Evolutionary conservation across 768 basidiomycete species (phyloP), one percentile per base, ranked within the genome.

Genomic region (Fomitopsis serialis): DNA sequence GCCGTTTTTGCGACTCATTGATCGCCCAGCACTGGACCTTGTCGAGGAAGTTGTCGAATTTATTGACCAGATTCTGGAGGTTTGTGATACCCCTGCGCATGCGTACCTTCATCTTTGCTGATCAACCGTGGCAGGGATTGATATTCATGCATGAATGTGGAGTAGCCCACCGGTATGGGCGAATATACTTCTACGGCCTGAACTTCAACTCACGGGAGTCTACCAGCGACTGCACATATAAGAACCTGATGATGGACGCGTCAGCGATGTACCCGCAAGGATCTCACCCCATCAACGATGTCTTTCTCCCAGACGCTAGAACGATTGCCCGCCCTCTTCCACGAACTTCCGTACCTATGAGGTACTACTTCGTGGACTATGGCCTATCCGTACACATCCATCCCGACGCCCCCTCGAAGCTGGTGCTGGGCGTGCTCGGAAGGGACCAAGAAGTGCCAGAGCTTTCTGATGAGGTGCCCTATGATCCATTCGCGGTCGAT

Each of bases 401-500:
- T 2, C 44, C 44, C 32, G 21, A 50, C 11, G 49, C 22, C 2
- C 29, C 9, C 21, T 36, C 10, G n/a, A 54, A 37, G 22, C 40
- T 61, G 0, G 63, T 55, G 1, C 42, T 45, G 3, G 66, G 64
- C 2, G n/a, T 17, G 0, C 17, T 45, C 7, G 64, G 61, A 1
- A 40, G 58, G 5, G 57, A 60, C n/a, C 24, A 52, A 36, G 56
- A 54, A 6, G 51, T 56, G 6, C 61, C 66, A 0, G 63, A 65
- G 42, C 50, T 61, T 9, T 60, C 53, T 10, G 21, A 40, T 11
- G 24, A 19, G 1, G 49, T 44, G 0, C 60, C 59, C 2, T 65
- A 68, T 37, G 62, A 66, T 36, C 62, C 66, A 0, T n/a, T n/a
- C n/a, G n/a, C n/a, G n/a, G n/a, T n/a, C n/a, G 65, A 67, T 44